A percentile compares a stretch with the other conserved stretches of the same genome.
Conservation (phyloP, 208 protist genomes). For the Acanthamoeba culbertsoni region DNA sequence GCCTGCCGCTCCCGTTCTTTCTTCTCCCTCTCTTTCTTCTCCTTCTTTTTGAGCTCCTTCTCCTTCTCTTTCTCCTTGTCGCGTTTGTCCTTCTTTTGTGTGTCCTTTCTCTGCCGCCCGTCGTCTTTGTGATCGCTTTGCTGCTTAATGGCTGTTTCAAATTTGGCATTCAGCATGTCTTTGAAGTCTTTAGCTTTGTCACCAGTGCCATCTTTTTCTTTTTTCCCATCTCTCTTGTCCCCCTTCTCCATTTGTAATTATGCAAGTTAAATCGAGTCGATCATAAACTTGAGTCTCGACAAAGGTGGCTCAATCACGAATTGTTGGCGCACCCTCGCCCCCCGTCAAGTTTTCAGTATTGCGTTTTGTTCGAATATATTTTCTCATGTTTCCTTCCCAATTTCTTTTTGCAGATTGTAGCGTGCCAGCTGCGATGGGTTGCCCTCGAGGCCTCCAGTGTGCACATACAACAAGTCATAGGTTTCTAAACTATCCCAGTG, state of each 20-base stretch:
- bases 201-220: not conserved
- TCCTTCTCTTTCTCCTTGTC: conserved; percentile 6
- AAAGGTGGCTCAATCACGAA: too few relatives aligned
- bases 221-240: not conserved
- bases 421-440: not conserved
- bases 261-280: not conserved
- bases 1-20: not conserved
- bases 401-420: too few relatives aligned
- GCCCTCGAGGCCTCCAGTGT: not conserved
- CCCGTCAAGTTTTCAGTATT: too few relatives aligned
- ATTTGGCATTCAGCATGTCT: conserved; percentile 1
- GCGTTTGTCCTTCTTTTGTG: not conserved
- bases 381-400: too few relatives aligned
- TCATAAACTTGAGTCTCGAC: too few relatives aligned
- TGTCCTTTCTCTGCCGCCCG: conserved; percentile 63
- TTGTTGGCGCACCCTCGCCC: too few relatives aligned
- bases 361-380: too few relatives aligned
- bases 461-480: not conserved
- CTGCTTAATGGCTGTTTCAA: not conserved
- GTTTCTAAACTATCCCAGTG: not conserved
- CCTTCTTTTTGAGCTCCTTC: not conserved
- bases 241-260: not conserved
- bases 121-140: conserved; percentile 91
- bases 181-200: not conserved
- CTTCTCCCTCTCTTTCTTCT: not conserved